Evolutionary conservation across 139 green algal genomes (phyloP).

Genomic region (Micromonas pusilla): DNA sequence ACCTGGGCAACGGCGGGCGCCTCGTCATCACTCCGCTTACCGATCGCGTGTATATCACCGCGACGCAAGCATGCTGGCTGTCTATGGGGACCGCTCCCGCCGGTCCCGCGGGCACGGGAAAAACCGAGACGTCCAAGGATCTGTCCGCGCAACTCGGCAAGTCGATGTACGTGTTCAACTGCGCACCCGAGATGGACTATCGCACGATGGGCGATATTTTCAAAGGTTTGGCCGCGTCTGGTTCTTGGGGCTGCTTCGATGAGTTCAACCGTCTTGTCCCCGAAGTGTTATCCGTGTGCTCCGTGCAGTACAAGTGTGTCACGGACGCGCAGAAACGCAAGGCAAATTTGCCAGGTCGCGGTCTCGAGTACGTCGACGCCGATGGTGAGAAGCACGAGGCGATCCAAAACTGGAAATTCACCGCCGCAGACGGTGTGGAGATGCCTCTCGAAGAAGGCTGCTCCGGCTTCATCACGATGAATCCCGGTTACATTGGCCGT

Average conservation of each 20-base stretch:
- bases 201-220: slow-evolving; percentile 81
- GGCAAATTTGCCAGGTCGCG: slow-evolving; percentile 67
- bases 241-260: slow-evolving; percentile 77
- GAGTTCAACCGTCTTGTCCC: slow-evolving; percentile 77
- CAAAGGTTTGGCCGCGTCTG: slow-evolving; percentile 68
- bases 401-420: slow-evolving; percentile 63
- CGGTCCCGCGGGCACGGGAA: slow-evolving; percentile 65
- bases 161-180: slow-evolving; percentile 83
- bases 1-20: slow-evolving; percentile 67
- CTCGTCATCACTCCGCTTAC: slow-evolving; percentile 77
- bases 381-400: slow-evolving; percentile 53
- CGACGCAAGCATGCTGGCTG: slow-evolving; percentile 70
- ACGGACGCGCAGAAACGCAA: slow-evolving; percentile 75
- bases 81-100: slow-evolving; percentile 67
- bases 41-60: slow-evolving; percentile 79
- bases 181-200: slow-evolving; percentile 77
- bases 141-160: slow-evolving; percentile 75
- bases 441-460: slow-evolving; percentile 75
- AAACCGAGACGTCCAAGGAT: slow-evolving; percentile 81
- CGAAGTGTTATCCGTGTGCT: slow-evolving; percentile 73
- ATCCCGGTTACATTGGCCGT: slow-evolving; percentile 78
- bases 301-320: slow-evolving; percentile 78
- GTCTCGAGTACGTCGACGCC: slow-evolving; percentile 76
- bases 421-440: slow-evolving; percentile 69
- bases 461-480: slow-evolving; percentile 79